Conservation (phyloP, 768 basidiomycete species). For the Leccinum variicolor region DNA sequence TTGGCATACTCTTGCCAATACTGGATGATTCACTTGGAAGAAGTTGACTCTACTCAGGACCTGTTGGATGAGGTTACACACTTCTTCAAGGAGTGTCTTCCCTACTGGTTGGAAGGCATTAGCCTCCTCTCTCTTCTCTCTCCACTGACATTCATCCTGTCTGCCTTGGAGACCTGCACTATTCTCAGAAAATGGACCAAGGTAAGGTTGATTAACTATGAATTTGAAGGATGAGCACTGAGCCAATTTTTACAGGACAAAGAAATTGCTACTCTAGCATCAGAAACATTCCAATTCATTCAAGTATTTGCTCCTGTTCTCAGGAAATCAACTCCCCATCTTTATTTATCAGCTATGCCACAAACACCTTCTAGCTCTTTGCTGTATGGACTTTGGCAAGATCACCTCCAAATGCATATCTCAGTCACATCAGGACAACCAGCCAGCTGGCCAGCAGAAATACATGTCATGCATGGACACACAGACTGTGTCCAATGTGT, state of each 20-base stretch:
- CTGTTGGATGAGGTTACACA: background rate
- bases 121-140: background rate
- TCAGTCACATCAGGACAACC: background rate
- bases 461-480: background rate
- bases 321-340: background rate
- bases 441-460: background rate
- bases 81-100: background rate
- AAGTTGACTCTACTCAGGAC: background rate
- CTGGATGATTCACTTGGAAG: background rate
- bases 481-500: background rate
- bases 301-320: slow-evolving; percentile 1
- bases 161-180: background rate
- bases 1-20: background rate
- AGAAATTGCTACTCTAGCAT: background rate
- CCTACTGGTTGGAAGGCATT: background rate
- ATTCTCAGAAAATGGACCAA: background rate
- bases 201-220: background rate
- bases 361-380: background rate
- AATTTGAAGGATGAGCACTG: background rate
- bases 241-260: background rate
- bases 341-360: background rate
- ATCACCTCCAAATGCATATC: background rate
- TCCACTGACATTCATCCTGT: background rate
- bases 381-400: background rate
- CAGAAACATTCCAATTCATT: slow-evolving; percentile 1